Evolutionary conservation across 441 rosid genomes (phyloP).

Genomic region (Metrosideros polymorpha): DNA sequence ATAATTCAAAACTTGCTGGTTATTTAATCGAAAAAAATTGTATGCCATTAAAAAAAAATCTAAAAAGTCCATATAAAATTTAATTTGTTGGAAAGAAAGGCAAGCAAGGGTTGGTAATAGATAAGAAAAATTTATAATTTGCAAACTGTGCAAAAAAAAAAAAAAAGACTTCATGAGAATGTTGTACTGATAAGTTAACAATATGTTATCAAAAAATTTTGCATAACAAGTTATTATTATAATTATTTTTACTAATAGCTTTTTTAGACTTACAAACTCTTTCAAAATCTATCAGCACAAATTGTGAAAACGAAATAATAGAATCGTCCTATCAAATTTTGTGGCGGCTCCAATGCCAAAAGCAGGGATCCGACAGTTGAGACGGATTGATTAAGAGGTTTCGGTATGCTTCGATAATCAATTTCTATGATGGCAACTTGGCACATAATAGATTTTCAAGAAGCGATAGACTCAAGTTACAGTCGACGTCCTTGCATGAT

Average conservation of each 20-base stretch:
- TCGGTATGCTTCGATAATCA: background rate
- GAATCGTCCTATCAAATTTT: background rate
- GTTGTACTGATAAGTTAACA: background rate
- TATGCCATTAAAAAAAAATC: background rate
- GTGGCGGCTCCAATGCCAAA: background rate
- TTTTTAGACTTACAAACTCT: background rate
- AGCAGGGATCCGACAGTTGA: background rate
- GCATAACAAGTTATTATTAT: background rate
- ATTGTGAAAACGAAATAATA: background rate
- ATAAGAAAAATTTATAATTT: too few relatives aligned
- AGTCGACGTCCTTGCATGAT: background rate
- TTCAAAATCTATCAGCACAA: background rate
- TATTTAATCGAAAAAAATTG: background rate
- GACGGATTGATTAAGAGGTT: background rate
- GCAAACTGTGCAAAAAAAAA: background rate
- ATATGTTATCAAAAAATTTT: background rate
- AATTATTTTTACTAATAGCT: background rate
- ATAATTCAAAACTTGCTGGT: background rate
- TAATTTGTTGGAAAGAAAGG: background rate
- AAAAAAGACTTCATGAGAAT: background rate
- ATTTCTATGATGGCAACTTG: background rate
- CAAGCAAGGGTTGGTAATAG: too few relatives aligned
- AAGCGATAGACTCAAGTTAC: background rate
- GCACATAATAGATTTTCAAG: background rate
- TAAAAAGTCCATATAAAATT: background rate